phyloP scores from a whole-genome alignment of 2,329 filamentous ascomycete species.

The Talaromyces amestolkiae region DNA sequence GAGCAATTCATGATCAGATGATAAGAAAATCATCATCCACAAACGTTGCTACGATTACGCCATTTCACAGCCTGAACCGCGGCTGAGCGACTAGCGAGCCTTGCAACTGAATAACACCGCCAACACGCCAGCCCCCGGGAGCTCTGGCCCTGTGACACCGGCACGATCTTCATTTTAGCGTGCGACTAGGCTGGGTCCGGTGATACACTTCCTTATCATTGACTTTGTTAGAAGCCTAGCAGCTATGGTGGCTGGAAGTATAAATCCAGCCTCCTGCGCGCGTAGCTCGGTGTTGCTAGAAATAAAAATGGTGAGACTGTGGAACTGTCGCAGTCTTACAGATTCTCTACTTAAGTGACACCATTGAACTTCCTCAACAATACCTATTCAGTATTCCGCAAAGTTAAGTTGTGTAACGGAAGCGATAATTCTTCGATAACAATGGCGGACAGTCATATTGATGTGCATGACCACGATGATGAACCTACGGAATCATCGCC shows the following conservation, averaged over 20 bases:
- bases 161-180: neutral
- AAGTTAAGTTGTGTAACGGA: neutral
- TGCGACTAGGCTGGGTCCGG: neutral
- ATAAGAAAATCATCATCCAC: neutral
- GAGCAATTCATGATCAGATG: neutral
- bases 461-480: neutral
- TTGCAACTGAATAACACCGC: neutral
- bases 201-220: neutral
- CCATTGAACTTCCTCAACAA: neutral
- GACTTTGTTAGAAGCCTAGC: neutral
- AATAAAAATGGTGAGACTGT: neutral
- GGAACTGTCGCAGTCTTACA: neutral
- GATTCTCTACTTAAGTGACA: neutral
- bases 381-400: neutral
- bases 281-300: neutral
- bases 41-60: neutral
- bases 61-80: neutral
- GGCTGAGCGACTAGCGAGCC: neutral
- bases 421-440: neutral
- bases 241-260: neutral
- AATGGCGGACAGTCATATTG: neutral
- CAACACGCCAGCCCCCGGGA: neutral
- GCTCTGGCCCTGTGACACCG: neutral
- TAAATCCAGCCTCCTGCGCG: neutral
- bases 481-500: conserved; percentile 17